Percentiles rank a stretch among this genome's conserved stretches.
These are phyloP conservation scores for Scytalidium lignicola DNA, from an alignment of 2,329 filamentous ascomycete species.

Conservation along the genomic window DNA sequence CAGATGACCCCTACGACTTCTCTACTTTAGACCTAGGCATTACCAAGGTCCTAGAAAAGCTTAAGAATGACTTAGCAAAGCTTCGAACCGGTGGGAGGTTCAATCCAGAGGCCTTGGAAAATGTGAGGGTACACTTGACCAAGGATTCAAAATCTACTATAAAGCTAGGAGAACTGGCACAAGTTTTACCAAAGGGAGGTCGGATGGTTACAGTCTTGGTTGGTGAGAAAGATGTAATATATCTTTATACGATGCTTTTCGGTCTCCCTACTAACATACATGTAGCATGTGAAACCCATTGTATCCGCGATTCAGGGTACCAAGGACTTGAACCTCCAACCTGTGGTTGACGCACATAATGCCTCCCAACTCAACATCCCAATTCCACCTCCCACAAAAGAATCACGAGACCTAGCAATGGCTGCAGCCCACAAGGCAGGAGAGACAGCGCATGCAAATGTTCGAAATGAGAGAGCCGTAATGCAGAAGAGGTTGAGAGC, in stretches of 20 bases:
- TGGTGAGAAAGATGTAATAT: conserved; percentile 57
- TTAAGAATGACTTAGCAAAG: conserved; percentile 58
- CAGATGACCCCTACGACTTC: conserved; percentile 55
- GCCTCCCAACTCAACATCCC: conserved; percentile 47
- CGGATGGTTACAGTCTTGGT: conserved; percentile 56
- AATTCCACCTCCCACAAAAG: conserved; percentile 52
- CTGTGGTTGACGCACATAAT: conserved; percentile 40
- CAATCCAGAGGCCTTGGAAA: conserved; percentile 57
- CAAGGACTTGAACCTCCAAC: conserved; percentile 42
- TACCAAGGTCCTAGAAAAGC: conserved; percentile 44
- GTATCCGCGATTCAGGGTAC: conserved; percentile 47
- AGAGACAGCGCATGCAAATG: conserved; percentile 21
- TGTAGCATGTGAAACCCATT: conserved; percentile 49
- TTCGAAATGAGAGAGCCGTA: conserved; percentile 27
- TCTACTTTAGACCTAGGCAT: conserved; percentile 51
- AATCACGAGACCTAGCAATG: conserved; percentile 38
- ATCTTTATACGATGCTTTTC: background rate
- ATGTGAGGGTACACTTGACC: conserved; percentile 51
- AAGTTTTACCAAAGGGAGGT: conserved; percentile 60
- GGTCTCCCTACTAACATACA: background rate
- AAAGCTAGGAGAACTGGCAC: conserved; percentile 57
- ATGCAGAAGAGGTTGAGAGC: conserved; percentile 31
- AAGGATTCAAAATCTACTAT: conserved; percentile 47
- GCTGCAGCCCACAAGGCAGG: conserved; percentile 26
- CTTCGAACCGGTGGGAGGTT: conserved; percentile 57